A percentile compares a stretch with the other conserved stretches of the same genome.
Conservation (phyloP, 139 green algal genomes). For the Gonium pectorale region DNA sequence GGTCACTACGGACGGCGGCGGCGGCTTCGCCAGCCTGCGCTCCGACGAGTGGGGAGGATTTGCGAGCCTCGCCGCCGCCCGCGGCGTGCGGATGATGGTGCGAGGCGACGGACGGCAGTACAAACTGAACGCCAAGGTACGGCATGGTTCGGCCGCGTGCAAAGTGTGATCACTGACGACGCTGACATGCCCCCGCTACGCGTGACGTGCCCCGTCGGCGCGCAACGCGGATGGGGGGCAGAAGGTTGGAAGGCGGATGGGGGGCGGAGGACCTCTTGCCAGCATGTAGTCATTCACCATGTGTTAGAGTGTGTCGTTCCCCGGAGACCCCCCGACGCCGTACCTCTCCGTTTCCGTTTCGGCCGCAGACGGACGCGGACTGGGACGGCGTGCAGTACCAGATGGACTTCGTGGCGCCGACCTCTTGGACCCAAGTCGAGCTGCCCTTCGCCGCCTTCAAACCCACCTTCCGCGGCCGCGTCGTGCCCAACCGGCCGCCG, state of each 20-base stretch:
- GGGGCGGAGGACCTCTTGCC: too few species aligned
- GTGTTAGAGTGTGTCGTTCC: too few species aligned
- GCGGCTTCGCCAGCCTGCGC: slow-evolving; percentile 44
- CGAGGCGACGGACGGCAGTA: slow-evolving; percentile 40
- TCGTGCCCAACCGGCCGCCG: slow-evolving; percentile 27
- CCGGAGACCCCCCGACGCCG: too few species aligned
- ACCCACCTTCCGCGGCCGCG: slow-evolving; percentile 38
- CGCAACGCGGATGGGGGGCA: too few species aligned
- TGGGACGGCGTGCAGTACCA: slow-evolving; percentile 42
- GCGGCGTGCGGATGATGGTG: slow-evolving; percentile 25
- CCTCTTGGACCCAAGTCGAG: slow-evolving; percentile 30
- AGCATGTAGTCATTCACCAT: too few species aligned
- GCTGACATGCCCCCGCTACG: too few species aligned
- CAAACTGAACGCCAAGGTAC: slow-evolving; percentile 46
- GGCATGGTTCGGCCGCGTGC: too few species aligned
- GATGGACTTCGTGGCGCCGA: slow-evolving; percentile 38
- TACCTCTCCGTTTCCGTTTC: too few species aligned
- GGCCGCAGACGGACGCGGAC: slow-evolving; percentile 30
- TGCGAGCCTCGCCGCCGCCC: neutral
- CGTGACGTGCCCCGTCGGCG: too few species aligned
- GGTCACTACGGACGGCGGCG: slow-evolving; percentile 22
- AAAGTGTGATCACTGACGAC: too few species aligned
- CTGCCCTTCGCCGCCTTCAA: slow-evolving; percentile 44
- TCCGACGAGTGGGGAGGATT: slow-evolving; percentile 34
- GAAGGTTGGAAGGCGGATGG: too few species aligned